Conservation (phyloP, 345 rosid species). For the Brassica juncea region DNA sequence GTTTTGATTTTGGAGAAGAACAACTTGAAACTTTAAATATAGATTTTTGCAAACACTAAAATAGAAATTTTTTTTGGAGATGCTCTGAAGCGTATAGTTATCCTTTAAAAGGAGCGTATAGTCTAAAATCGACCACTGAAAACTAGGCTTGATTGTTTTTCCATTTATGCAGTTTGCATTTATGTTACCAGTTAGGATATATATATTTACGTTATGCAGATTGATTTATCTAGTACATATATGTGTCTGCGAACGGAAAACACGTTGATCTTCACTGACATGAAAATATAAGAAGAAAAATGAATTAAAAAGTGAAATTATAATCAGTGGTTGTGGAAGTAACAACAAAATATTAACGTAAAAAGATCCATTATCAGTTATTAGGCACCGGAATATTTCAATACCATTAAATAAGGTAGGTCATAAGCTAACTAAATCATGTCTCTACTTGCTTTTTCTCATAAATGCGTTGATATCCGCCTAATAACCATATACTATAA, state of each 20-base stretch:
- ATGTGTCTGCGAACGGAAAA: slow-evolving; percentile 19
- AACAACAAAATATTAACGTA: slow-evolving; percentile 31
- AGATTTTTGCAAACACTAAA: too few species aligned
- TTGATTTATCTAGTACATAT: background rate
- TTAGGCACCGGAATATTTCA: slow-evolving; percentile 46
- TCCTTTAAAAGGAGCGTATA: background rate
- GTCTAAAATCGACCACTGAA: background rate
- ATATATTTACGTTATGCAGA: background rate
- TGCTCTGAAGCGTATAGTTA: too few species aligned
- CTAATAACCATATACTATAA: slow-evolving; percentile 44
- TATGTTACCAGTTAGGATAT: background rate
- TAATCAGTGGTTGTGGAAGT: slow-evolving; percentile 31
- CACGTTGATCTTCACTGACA: slow-evolving; percentile 6
- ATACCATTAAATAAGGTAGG: slow-evolving; percentile 63
- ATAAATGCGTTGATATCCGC: slow-evolving; percentile 52
- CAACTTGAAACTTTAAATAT: too few species aligned
- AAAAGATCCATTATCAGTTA: slow-evolving; percentile 14
- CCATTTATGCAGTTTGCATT: background rate
- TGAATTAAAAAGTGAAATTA: slow-evolving; percentile 1
- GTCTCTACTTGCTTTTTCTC: slow-evolving; percentile 47
- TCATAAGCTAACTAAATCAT: slow-evolving; percentile 56
- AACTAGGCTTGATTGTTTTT: background rate
- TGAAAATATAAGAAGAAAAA: background rate
- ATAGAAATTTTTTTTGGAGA: too few species aligned
- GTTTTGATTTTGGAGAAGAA: too few species aligned